Percentiles rank a stretch among this genome's conserved stretches.
phyloP scores from a whole-genome alignment of 1,284 basidiomycete species.

The Cutaneotrichosporon mucoides region DNA sequence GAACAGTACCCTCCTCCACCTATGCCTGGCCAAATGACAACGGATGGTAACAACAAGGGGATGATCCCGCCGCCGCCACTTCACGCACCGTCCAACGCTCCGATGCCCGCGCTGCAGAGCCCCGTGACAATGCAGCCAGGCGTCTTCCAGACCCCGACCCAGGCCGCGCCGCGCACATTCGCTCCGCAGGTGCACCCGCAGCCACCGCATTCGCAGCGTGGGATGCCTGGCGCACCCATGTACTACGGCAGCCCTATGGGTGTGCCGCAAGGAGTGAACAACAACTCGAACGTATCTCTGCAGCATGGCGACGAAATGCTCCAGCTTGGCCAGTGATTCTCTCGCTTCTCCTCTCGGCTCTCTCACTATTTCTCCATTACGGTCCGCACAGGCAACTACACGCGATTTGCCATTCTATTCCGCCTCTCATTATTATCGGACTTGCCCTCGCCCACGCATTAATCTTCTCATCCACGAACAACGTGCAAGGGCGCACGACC shows the following conservation, averaged over 20 bases:
- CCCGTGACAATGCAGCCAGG: constrained; percentile 2
- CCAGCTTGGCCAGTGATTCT: neutral
- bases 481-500: too few species aligned
- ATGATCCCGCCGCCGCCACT: constrained; percentile 1
- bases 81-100: neutral
- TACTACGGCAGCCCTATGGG: neutral
- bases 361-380: neutral
- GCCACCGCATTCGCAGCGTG: neutral
- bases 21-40: neutral
- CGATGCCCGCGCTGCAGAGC: constrained; percentile 4
- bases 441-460: too few species aligned
- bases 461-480: too few species aligned
- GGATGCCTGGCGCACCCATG: neutral
- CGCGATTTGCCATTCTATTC: too few species aligned
- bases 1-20: constrained; percentile 1
- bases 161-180: neutral
- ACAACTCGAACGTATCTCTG: neutral
- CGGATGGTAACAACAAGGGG: neutral
- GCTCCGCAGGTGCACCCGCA: neutral
- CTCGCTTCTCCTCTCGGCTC: neutral
- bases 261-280: neutral
- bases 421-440: neutral
- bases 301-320: constrained; percentile 3
- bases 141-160: neutral
- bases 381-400: neutral